A percentile compares a stretch with the other conserved stretches of the same genome.
These are phyloP conservation scores for Orbilia brochopaga DNA, from an alignment of 2,329 filamentous ascomycete species.

Conservation along the genomic window DNA sequence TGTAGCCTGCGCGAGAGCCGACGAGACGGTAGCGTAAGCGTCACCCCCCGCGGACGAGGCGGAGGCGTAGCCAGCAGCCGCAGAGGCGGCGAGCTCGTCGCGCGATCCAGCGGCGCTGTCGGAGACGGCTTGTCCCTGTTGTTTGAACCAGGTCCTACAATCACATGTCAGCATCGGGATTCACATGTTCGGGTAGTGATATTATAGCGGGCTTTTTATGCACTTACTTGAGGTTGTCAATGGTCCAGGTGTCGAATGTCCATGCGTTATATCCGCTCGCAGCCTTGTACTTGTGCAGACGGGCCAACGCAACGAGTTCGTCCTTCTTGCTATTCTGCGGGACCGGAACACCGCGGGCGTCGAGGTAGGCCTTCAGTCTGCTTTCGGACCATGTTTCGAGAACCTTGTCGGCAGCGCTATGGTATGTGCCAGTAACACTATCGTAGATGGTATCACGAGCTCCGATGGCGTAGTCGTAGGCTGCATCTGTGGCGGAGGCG, in stretches of 20 bases:
- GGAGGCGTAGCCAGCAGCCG: conserved; percentile 60
- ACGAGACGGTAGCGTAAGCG: conserved; percentile 72
- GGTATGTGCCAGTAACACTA: conserved; percentile 55
- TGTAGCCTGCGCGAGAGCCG: conserved; percentile 71
- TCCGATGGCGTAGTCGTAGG: conserved; percentile 74
- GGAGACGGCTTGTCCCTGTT: conserved; percentile 63
- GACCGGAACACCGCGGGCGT: conserved; percentile 76
- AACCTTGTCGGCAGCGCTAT: conserved; percentile 69
- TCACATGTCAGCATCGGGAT: conserved; percentile 2
- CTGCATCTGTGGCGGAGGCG: conserved; percentile 59
- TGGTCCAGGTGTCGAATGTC: conserved; percentile 79
- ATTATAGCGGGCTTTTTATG: background rate
- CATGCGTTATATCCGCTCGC: conserved; percentile 72
- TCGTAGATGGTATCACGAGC: conserved; percentile 66
- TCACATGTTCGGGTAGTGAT: conserved; percentile 10
- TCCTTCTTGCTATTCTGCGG: conserved; percentile 74
- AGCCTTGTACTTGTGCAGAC: conserved; percentile 74
- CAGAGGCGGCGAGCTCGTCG: conserved; percentile 73
- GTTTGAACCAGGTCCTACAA: conserved; percentile 61
- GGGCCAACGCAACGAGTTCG: conserved; percentile 75
- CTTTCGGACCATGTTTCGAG: conserved; percentile 73
- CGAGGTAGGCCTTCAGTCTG: conserved; percentile 77
- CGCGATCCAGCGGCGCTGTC: conserved; percentile 71
- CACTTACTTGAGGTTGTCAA: conserved; percentile 70
- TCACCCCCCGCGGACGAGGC: conserved; percentile 61